These are phyloP conservation scores for Russula abietina DNA, from an alignment of 768 basidiomycete genomes.

Conservation along the genomic window DNA sequence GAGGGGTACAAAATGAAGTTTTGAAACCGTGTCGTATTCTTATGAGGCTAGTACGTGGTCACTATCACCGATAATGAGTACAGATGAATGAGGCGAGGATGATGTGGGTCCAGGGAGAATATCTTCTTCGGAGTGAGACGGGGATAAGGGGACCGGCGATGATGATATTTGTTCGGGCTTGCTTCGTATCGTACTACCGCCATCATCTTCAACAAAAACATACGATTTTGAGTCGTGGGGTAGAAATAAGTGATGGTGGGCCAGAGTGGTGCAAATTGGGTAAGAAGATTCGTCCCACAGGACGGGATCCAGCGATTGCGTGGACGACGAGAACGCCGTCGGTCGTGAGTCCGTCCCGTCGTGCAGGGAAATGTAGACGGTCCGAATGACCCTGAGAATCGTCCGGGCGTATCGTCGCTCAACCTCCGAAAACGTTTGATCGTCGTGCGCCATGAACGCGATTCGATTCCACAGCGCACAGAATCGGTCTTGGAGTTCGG, in stretches of 20 bases:
- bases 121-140: neutral
- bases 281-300: constrained; percentile 15
- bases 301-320: constrained; percentile 15
- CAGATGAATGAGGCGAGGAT: neutral
- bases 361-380: constrained; percentile 17
- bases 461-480: constrained; percentile 18
- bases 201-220: neutral
- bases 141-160: constrained; percentile 2
- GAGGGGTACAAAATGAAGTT: neutral
- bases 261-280: constrained; percentile 5
- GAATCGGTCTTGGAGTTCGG: constrained; percentile 12
- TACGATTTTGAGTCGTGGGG: neutral
- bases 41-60: neutral
- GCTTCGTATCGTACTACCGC: neutral
- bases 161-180: neutral
- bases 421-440: constrained; percentile 4
- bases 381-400: constrained; percentile 18
- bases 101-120: neutral
- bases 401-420: constrained; percentile 13
- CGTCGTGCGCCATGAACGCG: constrained; percentile 4
- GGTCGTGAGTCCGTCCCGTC: constrained; percentile 17
- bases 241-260: constrained; percentile 1
- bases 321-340: constrained; percentile 17
- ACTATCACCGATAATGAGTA: neutral
- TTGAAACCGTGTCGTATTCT: neutral